These are phyloP conservation scores for Eucalyptus melliodora DNA, from an alignment of 345 rosid genomes.

Conservation along the genomic window DNA sequence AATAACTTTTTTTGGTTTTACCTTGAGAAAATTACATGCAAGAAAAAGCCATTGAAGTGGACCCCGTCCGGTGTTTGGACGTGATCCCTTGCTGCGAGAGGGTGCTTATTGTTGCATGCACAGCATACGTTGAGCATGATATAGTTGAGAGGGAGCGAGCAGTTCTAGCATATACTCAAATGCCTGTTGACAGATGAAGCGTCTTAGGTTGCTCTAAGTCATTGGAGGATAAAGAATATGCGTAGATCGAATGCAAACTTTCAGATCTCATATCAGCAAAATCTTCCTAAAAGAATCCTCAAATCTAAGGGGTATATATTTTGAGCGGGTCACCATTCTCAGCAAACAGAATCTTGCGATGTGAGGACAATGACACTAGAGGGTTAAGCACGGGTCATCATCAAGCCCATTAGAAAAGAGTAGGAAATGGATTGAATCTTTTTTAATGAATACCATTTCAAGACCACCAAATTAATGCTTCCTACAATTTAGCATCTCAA, in stretches of 20 bases:
- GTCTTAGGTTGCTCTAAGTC: background rate
- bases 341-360: background rate
- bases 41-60: background rate
- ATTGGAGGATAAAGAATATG: background rate
- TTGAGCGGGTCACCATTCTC: background rate
- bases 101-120: background rate
- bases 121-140: background rate
- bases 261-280: background rate
- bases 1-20: background rate
- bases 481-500: background rate
- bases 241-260: background rate
- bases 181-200: background rate
- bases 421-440: background rate
- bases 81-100: background rate
- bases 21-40: background rate
- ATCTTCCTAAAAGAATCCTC: background rate
- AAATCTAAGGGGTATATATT: background rate
- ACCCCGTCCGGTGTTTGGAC: background rate
- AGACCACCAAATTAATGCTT: background rate
- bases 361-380: background rate
- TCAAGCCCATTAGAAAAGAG: background rate
- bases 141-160: background rate
- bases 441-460: background rate
- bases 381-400: background rate
- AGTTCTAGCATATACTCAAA: background rate